phyloP scores from a whole-genome alignment of 192 early-diverging fungal species.

The Coemansia sp. region DNA sequence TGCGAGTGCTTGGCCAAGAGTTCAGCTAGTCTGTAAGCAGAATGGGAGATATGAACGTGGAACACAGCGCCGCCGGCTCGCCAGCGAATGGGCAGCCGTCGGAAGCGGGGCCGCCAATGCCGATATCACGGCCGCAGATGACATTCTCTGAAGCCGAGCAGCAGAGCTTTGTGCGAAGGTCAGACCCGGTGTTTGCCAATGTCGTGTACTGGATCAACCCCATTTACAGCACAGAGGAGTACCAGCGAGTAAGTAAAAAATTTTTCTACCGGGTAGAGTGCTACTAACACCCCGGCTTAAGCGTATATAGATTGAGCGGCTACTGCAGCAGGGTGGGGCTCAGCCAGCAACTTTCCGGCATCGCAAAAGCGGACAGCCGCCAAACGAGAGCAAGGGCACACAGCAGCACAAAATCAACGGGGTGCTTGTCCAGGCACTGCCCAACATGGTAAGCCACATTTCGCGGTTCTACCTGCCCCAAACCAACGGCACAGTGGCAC shows the following conservation, averaged over 20 bases:
- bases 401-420: constrained; percentile 31
- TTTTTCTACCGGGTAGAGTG: too few relatives aligned
- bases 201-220: constrained; percentile 52
- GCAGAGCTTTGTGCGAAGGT: constrained; percentile 25
- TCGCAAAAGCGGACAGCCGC: constrained; percentile 4
- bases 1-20: too few relatives aligned
- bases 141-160: constrained; percentile 27
- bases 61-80: not conserved
- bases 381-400: not conserved
- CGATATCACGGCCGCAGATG: not conserved
- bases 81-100: not conserved
- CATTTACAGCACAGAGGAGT: constrained; percentile 9
- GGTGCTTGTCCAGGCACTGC: constrained; percentile 29
- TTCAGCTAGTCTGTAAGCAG: too few relatives aligned
- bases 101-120: too few relatives aligned
- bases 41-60: not conserved
- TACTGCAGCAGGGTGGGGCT: constrained; percentile 32
- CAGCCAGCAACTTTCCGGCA: constrained; percentile 26
- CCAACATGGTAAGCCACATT: constrained; percentile 42
- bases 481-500: not conserved
- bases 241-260: constrained; percentile 23
- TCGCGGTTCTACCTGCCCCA: constrained; percentile 31
- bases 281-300: too few relatives aligned
- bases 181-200: constrained; percentile 30
- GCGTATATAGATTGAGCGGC: constrained; percentile 24